A percentile compares a stretch with the other conserved stretches of the same genome.
Conservation (phyloP, 768 basidiomycete species). For the Suillus lakei region DNA sequence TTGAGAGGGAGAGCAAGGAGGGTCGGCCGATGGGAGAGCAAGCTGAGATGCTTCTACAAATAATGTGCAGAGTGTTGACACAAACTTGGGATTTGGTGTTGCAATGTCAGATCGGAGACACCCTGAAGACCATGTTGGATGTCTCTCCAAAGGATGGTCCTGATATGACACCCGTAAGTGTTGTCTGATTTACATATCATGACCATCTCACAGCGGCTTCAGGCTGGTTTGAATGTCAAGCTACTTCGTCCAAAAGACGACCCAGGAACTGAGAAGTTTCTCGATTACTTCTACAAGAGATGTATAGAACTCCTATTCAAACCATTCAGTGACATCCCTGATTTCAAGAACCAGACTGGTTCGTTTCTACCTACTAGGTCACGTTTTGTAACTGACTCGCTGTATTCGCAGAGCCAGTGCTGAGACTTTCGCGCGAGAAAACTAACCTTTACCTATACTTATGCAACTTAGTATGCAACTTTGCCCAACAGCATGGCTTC, state of each 20-base stretch:
- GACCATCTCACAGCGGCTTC: constrained; percentile 14
- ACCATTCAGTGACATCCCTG: constrained; percentile 76
- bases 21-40: constrained; percentile 62
- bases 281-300: constrained; percentile 92
- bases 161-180: constrained; percentile 40
- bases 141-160: constrained; percentile 55
- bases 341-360: constrained; percentile 60
- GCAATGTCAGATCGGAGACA: constrained; percentile 90
- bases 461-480: constrained; percentile 90
- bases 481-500: constrained; percentile 87
- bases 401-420: constrained; percentile 47
- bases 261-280: constrained; percentile 84
- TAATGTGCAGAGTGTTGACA: constrained; percentile 80
- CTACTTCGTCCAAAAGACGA: constrained; percentile 75
- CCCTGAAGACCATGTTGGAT: constrained; percentile 82
- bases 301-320: constrained; percentile 80
- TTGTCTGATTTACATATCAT: constrained; percentile 6
- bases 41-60: constrained; percentile 74
- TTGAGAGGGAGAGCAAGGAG: constrained; percentile 64
- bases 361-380: constrained; percentile 7
- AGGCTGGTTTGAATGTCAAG: constrained; percentile 44
- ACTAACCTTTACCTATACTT: constrained; percentile 87
- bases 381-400: constrained; percentile 4
- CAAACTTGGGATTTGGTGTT: constrained; percentile 82
- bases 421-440: constrained; percentile 70